Base-by-base conservation (phyloP, 345 rosid species). In the Angophora floribunda region DNA sequence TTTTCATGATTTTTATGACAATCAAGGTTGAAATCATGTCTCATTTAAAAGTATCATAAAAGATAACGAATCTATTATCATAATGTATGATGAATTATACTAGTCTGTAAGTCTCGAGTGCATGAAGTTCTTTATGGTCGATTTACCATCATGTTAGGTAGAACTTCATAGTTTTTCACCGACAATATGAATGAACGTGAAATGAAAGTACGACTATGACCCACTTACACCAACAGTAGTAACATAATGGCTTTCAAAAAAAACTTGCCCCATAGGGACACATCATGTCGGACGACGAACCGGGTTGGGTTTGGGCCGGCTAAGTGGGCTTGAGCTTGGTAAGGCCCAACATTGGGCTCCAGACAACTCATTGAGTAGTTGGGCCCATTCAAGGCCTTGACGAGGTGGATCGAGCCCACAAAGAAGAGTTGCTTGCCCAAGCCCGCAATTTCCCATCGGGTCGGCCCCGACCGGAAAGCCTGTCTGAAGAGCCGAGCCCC, bases 11-110 rank as follows among this genome's bases (percentile, higher is more conserved):
- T 17, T 2, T 32, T 16, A 4, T 4, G 45, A 19, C 12, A 4
- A 36, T 36, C 13, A 4, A 17, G 0, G 2, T 70, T 2, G 0
- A 36, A 36, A 16, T 7, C 26, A 5, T 3, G 26, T 49, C 26
- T 75, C 14, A 0, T 41, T 75, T 21, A 5, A 1, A 36, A 36
- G 4, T 10, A 49, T 21, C 3, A 21, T 1, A 11, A 41, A 21
- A 0, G 4, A 41, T 0, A 19, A 19, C 5, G 47, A 14, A 10
- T 75, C 13, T 4, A 26, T 41, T 12, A 75, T 19, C 0, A 7
- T 1, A 36, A 75, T 14, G 10, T 10, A 41, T 5, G 0, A 75
- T 5, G 28, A 7, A 75, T 9, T 5, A 41, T 13, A 1, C 26
- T 75, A 49, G 9, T 36, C 13, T 28, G 1, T 5, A 36, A 75